phyloP scores from a whole-genome alignment of 768 basidiomycete species.

The Boletus eberwhitei region DNA sequence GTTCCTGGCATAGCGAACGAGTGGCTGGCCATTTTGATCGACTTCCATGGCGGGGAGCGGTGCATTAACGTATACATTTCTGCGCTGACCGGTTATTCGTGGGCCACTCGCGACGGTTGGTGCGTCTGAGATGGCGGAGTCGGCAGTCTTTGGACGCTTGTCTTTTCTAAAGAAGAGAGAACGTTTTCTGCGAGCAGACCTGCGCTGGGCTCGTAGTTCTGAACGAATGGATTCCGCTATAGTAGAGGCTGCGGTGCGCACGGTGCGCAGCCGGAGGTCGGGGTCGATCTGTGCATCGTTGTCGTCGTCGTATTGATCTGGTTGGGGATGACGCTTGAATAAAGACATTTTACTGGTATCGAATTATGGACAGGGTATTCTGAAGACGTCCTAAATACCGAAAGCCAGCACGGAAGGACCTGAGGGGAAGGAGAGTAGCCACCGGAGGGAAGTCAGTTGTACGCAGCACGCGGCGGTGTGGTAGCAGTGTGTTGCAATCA shows the following conservation, averaged over 20 bases:
- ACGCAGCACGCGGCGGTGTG: neutral
- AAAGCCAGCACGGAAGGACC: conserved; percentile 31
- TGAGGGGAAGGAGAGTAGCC: neutral
- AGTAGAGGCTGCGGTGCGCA: conserved; percentile 89
- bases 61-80: conserved; percentile 81
- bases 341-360: conserved; percentile 31
- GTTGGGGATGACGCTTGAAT: conserved; percentile 37
- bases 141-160: conserved; percentile 37
- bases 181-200: conserved; percentile 45
- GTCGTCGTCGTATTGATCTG: conserved; percentile 49
- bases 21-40: conserved; percentile 71
- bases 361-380: conserved; percentile 16
- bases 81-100: conserved; percentile 48
- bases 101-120: conserved; percentile 18
- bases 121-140: conserved; percentile 29
- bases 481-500: neutral
- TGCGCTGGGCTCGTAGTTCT: conserved; percentile 65
- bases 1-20: conserved; percentile 78
- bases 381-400: neutral
- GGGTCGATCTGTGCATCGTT: conserved; percentile 74
- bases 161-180: conserved; percentile 59
- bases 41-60: conserved; percentile 63
- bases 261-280: conserved; percentile 82
- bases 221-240: conserved; percentile 83
- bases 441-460: neutral